Percentiles rank a stretch among this genome's conserved stretches.
phyloP scores from a whole-genome alignment of 352 stramenopile species.

The Phytophthora litchii region DNA sequence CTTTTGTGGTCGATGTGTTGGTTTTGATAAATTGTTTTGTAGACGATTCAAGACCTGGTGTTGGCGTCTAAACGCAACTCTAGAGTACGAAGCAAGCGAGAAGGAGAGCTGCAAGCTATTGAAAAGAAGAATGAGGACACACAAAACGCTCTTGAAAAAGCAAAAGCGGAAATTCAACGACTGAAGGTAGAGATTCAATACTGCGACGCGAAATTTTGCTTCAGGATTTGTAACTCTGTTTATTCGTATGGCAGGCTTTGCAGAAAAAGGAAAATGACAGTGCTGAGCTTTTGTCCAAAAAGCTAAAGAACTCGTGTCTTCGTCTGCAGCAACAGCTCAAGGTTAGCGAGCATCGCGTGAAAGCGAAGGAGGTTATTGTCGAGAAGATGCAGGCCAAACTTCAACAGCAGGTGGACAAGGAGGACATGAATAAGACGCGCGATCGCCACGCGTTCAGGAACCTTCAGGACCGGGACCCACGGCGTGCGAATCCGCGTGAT shows the following conservation, averaged over 20 bases:
- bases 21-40: slow-evolving; percentile 12
- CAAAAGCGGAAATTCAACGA: slow-evolving; percentile 58
- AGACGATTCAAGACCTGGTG: slow-evolving; percentile 84
- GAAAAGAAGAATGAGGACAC: slow-evolving; percentile 62
- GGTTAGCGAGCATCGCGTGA: slow-evolving; percentile 86
- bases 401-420: slow-evolving; percentile 78
- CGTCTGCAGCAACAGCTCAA: slow-evolving; percentile 86
- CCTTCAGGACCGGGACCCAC: slow-evolving; percentile 68
- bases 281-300: slow-evolving; percentile 54
- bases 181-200: slow-evolving; percentile 49
- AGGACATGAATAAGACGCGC: slow-evolving; percentile 62
- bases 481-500: slow-evolving; percentile 60
- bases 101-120: slow-evolving; percentile 46
- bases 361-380: slow-evolving; percentile 83
- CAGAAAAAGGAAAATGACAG: slow-evolving; percentile 55
- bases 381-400: slow-evolving; percentile 86
- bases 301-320: slow-evolving; percentile 63
- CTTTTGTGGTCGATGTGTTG: not conserved
- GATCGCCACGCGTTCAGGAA: slow-evolving; percentile 68
- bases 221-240: slow-evolving; percentile 10
- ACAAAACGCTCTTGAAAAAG: slow-evolving; percentile 47
- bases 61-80: slow-evolving; percentile 69
- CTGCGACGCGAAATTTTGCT: slow-evolving; percentile 12
- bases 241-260: slow-evolving; percentile 40
- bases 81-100: slow-evolving; percentile 51